Percentiles rank a stretch among this genome's conserved stretches.
Evolutionary conservation across 2,329 filamentous ascomycete genomes (phyloP).

Genomic region (Aspergillus sp.): DNA sequence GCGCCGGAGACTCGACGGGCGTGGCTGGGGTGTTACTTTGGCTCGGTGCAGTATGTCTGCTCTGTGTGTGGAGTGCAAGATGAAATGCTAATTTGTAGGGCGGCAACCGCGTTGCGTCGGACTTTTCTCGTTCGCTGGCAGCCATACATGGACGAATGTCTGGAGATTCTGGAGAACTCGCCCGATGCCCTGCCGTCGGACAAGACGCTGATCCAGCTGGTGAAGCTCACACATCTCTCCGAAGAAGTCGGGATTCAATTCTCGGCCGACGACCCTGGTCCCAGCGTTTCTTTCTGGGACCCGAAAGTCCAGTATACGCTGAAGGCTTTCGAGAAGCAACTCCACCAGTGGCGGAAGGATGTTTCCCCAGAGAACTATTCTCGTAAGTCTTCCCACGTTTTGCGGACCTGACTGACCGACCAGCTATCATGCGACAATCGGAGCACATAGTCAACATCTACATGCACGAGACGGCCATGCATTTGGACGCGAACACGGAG

Average conservation of each 20-base stretch:
- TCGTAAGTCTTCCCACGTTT: constrained; percentile 38
- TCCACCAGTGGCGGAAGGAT: constrained; percentile 51
- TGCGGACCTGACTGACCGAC: constrained; percentile 4
- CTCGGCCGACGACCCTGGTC: constrained; percentile 54
- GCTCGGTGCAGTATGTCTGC: constrained; percentile 44
- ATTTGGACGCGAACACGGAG: constrained; percentile 51
- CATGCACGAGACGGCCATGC: constrained; percentile 66
- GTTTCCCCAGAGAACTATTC: constrained; percentile 46
- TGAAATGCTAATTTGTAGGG: constrained; percentile 31
- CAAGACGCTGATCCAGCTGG: constrained; percentile 46
- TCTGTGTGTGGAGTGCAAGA: not conserved
- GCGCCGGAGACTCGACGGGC: constrained; percentile 49
- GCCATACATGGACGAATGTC: constrained; percentile 54
- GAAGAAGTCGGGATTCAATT: constrained; percentile 62
- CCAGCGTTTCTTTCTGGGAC: constrained; percentile 48
- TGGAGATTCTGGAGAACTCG: constrained; percentile 48
- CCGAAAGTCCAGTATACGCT: constrained; percentile 55
- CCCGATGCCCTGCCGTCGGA: constrained; percentile 50
- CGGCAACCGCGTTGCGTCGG: constrained; percentile 49
- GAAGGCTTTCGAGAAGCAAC: constrained; percentile 54
- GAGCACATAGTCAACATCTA: constrained; percentile 60
- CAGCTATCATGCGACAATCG: constrained; percentile 54
- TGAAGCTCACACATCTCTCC: constrained; percentile 51
- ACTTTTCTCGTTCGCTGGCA: constrained; percentile 52
- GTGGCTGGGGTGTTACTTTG: constrained; percentile 53